Evolutionary conservation across 2,329 filamentous ascomycete species (phyloP), one percentile per base, ranked within the genome.

Genomic region (Alternaria atra): DNA sequence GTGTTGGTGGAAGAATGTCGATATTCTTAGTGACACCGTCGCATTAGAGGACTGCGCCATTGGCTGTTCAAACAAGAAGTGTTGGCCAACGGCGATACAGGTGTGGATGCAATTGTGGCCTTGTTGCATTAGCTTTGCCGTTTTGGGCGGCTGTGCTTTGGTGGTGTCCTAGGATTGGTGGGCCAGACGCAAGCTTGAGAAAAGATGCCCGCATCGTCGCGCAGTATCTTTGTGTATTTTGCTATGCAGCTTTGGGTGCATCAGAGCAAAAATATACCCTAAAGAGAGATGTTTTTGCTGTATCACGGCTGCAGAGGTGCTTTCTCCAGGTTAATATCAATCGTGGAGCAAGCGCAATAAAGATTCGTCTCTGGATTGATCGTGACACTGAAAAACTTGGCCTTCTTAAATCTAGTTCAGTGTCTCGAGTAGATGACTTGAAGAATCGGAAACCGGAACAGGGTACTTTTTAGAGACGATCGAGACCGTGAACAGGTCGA

Each of bases 111-210:
- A 43, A 53, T 25, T n/a, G 50, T 64, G 60, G 58, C 57, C 43
- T 51, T 27, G 63, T 55, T 60, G 52, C 48, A 58, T 61, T 54
- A 48, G 50, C 44, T 54, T 54, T 53, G 20, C 30, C 32, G 15
- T 52, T 30, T 17, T 23, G 39, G 34, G 32, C 50, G 44, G 46
- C 55, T 51, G 40, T 59, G 52, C 43, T 34, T 43, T 42, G 7
- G 34, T 42, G 7, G 34, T 25, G 15, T 43, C 20, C 42, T 37
- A 12, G n/a, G 17, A 35, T 25, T 48, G 40, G 35, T 43, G 47
- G 39, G 51, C 29, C 32, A 10, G 29, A 34, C 17, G 48, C 42
- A 23, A 58, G 35, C 13, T 30, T 23, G 47, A 48, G 50, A 50
- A 42, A 47, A 48, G 17, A 55, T 50, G 56, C 35, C 39, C 39